These are phyloP conservation scores for Hymenoscyphus salicellus DNA, from an alignment of 2,329 filamentous ascomycete species.

Conservation along the genomic window DNA sequence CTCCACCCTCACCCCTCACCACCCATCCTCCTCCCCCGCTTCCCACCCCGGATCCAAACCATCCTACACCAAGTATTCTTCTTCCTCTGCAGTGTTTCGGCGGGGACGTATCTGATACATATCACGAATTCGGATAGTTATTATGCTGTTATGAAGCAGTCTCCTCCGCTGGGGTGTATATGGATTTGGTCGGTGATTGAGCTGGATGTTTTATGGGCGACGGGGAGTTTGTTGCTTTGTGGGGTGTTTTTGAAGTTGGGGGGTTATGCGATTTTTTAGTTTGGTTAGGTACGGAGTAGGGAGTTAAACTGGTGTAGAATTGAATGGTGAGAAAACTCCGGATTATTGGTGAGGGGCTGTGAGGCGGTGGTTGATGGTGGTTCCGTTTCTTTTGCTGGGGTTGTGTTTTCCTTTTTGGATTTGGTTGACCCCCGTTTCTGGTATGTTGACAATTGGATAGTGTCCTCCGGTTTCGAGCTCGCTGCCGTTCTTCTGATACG, in stretches of 20 bases:
- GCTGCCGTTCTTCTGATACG: too few relatives aligned
- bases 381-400: too few relatives aligned
- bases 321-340: neutral
- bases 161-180: constrained; percentile 81
- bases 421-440: too few relatives aligned
- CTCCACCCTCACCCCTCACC: constrained; percentile 41
- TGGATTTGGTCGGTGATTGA: constrained; percentile 95
- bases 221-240: constrained; percentile 47
- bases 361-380: too few relatives aligned
- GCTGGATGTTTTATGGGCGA: constrained; percentile 66
- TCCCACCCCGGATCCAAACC: constrained; percentile 47
- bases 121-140: constrained; percentile 79
- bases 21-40: constrained; percentile 48
- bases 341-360: too few relatives aligned
- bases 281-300: neutral
- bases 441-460: too few relatives aligned
- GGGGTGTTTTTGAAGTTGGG: constrained; percentile 28
- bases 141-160: constrained; percentile 84
- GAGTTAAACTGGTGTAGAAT: neutral
- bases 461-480: too few relatives aligned
- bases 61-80: constrained; percentile 60
- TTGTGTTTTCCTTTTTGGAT: too few relatives aligned
- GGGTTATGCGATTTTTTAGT: constrained; percentile 20
- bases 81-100: constrained; percentile 54
- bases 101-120: constrained; percentile 77